These are phyloP conservation scores for Tolypocladium endophyticum DNA, from an alignment of 2,329 filamentous ascomycete species.

Conservation along the genomic window DNA sequence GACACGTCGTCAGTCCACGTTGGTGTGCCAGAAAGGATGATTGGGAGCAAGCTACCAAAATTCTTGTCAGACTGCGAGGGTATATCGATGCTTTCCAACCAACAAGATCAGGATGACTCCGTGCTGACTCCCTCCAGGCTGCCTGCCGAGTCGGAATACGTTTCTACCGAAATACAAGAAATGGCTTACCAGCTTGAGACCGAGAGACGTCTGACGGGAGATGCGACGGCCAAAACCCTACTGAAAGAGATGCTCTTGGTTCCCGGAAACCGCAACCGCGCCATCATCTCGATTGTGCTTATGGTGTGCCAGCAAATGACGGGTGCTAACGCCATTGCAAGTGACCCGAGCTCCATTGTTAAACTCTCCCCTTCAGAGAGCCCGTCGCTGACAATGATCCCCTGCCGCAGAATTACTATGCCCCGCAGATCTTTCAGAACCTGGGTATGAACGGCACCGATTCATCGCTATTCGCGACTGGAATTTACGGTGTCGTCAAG, in stretches of 20 bases:
- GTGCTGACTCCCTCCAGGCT: constrained; percentile 23
- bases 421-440: constrained; percentile 57
- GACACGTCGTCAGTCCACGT: constrained; percentile 38
- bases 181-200: constrained; percentile 51
- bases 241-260: constrained; percentile 55
- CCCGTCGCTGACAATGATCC: neutral
- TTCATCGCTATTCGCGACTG: constrained; percentile 59
- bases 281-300: constrained; percentile 47
- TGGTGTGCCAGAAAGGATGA: constrained; percentile 58
- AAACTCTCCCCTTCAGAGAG: neutral
- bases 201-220: constrained; percentile 46
- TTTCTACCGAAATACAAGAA: constrained; percentile 48
- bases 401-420: constrained; percentile 49
- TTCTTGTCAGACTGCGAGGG: constrained; percentile 41
- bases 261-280: constrained; percentile 51
- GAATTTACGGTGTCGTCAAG: constrained; percentile 65
- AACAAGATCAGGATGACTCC: too few species aligned
- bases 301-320: constrained; percentile 68
- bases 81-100: constrained; percentile 2
- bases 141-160: constrained; percentile 40
- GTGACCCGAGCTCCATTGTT: constrained; percentile 20
- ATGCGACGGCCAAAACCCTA: constrained; percentile 43
- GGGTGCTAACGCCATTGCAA: constrained; percentile 38
- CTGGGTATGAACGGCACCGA: constrained; percentile 48
- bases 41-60: constrained; percentile 50